Evolutionary conservation across 2,329 filamentous ascomycete species (phyloP), one percentile per base, ranked within the genome.

Genomic region (Thermomyces lanuginosus): DNA sequence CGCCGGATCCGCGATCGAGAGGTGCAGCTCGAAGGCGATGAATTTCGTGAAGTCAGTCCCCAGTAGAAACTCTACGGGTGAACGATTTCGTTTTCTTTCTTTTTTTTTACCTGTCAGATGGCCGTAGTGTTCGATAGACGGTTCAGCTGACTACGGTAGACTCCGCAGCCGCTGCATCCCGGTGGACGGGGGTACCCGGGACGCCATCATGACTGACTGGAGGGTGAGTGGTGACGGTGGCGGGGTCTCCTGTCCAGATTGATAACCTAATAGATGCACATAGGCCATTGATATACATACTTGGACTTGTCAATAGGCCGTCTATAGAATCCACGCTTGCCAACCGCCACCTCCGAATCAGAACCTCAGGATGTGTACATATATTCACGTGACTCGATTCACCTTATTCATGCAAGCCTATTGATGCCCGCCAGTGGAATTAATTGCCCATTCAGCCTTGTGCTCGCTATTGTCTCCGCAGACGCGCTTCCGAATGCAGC

Each of bases 21-120:
- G 53, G 70, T 83, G 8, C 66, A 66, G 25, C 71, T 89, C 19
- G 64, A 79, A 37, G 77, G 74, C 21, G 74, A 81, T 45, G 67
- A 56, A 40, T 56, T 57, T 39, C 51, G 49, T 43, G 49, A 56
- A 54, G 54, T 57, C 49, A 56, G 53, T 57, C 51, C 44, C 45
- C 49, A 46, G 48, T 48, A 50, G 45, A 56, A 44, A 52, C 38
- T 36, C 43, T 45, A 35, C 45, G 26, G 32, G 34, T 40, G 15
- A 22, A 14, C 23, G 7, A 19, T 14, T 11, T 26, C n/a, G 21
- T 20, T 20, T 13, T 21, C 6, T 16, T 16, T 10, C 14, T n/a
- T 14, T 11, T 26, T 4, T 20, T 43, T 44, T 45, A 47, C 42
- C n/a, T n/a, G 41, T 41, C 42, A 42, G 44, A 37, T 45, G 41